Evolutionary conservation across 2,329 filamentous ascomycete genomes (phyloP).

Genomic region (Furcasterigmium sp.): DNA sequence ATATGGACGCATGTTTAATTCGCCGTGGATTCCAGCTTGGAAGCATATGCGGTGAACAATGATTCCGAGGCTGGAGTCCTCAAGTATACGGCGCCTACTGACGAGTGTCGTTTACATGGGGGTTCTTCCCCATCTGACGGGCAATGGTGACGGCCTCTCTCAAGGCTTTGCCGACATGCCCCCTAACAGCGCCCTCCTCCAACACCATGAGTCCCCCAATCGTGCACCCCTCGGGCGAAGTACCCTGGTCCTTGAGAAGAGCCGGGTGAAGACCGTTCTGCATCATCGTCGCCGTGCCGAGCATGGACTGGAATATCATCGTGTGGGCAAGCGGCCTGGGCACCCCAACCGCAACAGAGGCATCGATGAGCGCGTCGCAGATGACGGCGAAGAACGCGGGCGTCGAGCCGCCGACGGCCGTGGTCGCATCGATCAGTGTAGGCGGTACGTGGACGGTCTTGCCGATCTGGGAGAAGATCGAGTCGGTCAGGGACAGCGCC

Average conservation of each 20-base stretch:
- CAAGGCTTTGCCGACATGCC: conserved; percentile 32
- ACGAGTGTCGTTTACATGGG: conserved; percentile 35
- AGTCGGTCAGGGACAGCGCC: conserved; percentile 20
- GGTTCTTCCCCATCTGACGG: conserved; percentile 29
- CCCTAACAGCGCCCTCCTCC: conserved; percentile 50
- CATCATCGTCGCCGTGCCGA: conserved; percentile 49
- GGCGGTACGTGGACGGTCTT: conserved; percentile 43
- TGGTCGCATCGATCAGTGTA: conserved; percentile 49
- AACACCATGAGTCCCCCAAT: conserved; percentile 54
- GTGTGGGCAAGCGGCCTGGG: conserved; percentile 48
- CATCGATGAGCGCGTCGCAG: conserved; percentile 53
- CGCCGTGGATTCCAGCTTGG: no score
- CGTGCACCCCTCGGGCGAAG: conserved; percentile 55
- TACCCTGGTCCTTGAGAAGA: conserved; percentile 52
- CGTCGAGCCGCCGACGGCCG: conserved; percentile 54
- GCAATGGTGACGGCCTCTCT: conserved; percentile 43
- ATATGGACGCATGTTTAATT: no score
- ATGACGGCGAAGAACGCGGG: conserved; percentile 56
- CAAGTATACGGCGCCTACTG: no score
- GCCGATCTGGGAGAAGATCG: conserved; percentile 52
- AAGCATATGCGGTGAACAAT: no score
- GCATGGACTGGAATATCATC: conserved; percentile 57
- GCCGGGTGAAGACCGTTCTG: conserved; percentile 49
- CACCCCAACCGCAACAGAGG: conserved; percentile 54
- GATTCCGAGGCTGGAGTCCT: no score